Conservation (phyloP, 371 early-diverging fungal genomes). For the Mortierella sp. region DNA sequence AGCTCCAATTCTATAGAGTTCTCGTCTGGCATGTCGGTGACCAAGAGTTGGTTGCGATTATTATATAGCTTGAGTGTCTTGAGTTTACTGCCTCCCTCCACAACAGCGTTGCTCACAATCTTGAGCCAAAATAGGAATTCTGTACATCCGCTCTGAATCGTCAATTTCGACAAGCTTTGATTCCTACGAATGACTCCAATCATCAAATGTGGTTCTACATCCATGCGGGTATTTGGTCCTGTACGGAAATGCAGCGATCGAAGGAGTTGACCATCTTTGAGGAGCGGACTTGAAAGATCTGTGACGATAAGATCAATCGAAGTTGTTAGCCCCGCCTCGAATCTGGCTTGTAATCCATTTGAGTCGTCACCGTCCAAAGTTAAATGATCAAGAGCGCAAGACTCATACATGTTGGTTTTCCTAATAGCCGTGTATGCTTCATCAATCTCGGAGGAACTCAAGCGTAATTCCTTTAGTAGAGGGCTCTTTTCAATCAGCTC, state of each 20-base stretch:
- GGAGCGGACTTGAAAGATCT: background rate
- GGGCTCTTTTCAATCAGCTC: conserved; percentile 21
- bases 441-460: conserved; percentile 15
- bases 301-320: conserved; percentile 12
- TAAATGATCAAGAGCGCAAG: conserved; percentile 7
- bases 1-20: conserved; percentile 12
- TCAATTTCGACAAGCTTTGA: conserved; percentile 4
- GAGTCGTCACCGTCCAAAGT: background rate
- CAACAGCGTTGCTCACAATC: background rate
- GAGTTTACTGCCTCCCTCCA: conserved; percentile 1
- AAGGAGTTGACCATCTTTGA: conserved; percentile 2
- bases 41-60: conserved; percentile 2
- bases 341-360: conserved; percentile 7
- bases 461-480: conserved; percentile 9
- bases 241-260: conserved; percentile 16
- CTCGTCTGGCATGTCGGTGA: conserved; percentile 9
- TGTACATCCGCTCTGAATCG: background rate
- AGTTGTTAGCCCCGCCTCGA: conserved; percentile 5
- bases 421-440: conserved; percentile 14
- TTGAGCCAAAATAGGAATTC: conserved; percentile 9
- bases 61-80: conserved; percentile 1
- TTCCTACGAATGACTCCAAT: conserved; percentile 1
- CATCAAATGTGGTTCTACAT: background rate
- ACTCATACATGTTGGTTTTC: conserved; percentile 4
- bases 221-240: background rate